Evolutionary conservation across 2,329 filamentous ascomycete genomes (phyloP).

Genomic region (Aspergillus spinulosporus): DNA sequence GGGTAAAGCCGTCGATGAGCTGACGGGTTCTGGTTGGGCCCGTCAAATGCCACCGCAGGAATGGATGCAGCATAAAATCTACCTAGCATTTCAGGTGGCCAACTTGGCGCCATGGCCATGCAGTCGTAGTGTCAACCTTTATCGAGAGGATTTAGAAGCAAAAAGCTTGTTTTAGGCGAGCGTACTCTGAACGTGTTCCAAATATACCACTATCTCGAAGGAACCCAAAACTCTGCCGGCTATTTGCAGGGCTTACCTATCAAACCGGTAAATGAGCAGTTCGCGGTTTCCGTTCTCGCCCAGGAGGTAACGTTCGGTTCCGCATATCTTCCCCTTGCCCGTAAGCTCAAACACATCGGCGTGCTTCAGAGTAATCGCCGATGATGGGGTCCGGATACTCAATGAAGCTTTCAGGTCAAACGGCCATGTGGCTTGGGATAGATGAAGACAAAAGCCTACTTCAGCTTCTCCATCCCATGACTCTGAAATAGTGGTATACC

Average conservation of each 20-base stretch:
- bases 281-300: constrained; percentile 56
- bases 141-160: not conserved
- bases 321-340: constrained; percentile 56
- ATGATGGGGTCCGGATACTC: constrained; percentile 31
- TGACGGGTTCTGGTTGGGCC: not conserved
- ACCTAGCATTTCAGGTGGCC: not conserved
- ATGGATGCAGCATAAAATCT: not conserved
- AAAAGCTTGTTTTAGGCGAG: constrained; percentile 1
- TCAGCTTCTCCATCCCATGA: constrained; percentile 32
- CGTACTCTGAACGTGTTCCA: not conserved
- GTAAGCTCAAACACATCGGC: constrained; percentile 52
- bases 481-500: constrained; percentile 42
- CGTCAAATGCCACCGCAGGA: not conserved
- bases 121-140: not conserved
- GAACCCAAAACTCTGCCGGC: not conserved
- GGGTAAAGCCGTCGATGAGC: not conserved
- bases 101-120: not conserved
- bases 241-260: constrained; percentile 25
- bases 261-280: constrained; percentile 57
- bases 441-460: constrained; percentile 40
- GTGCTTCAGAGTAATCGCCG: constrained; percentile 26
- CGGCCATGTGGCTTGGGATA: constrained; percentile 29
- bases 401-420: constrained; percentile 31
- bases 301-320: constrained; percentile 63
- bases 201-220: not conserved